Percentiles rank a stretch among this genome's conserved stretches.
Evolutionary conservation across 176 grass and related monocot genomes (phyloP).

Genomic region (Pharus latifolius): DNA sequence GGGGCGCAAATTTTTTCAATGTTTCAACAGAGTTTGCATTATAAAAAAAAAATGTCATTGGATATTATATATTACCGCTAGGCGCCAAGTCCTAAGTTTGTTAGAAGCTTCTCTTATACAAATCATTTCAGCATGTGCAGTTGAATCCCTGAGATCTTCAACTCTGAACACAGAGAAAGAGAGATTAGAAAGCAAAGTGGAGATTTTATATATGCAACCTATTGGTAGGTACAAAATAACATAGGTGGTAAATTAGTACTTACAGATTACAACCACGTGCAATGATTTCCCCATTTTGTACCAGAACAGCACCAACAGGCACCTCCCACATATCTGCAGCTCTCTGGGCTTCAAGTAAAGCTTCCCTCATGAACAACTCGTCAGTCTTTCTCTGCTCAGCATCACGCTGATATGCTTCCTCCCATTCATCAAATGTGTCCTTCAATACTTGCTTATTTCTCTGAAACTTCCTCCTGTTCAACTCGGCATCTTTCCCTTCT

Average conservation of each 20-base stretch:
- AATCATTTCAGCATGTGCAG: slow-evolving; percentile 97
- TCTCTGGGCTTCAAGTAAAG: slow-evolving; percentile 84
- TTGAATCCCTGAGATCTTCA: slow-evolving; percentile 96
- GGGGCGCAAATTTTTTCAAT: not conserved
- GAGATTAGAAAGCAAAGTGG: slow-evolving; percentile 11
- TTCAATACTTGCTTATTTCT: slow-evolving; percentile 73
- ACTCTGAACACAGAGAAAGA: slow-evolving; percentile 48
- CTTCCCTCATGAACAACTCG: slow-evolving; percentile 96
- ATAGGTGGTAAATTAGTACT: slow-evolving; percentile 11
- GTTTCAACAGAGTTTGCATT: not conserved
- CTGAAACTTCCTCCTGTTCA: slow-evolving; percentile 54
- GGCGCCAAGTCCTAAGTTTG: slow-evolving; percentile 76
- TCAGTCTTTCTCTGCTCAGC: slow-evolving; percentile 64
- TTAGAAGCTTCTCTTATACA: slow-evolving; percentile 97
- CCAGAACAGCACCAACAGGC: slow-evolving; percentile 87
- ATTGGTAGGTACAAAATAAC: not conserved
- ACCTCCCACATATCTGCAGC: slow-evolving; percentile 97
- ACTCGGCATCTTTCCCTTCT: slow-evolving; percentile 31
- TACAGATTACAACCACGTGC: slow-evolving; percentile 97
- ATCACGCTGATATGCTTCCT: slow-evolving; percentile 68
- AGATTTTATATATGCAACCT: not conserved
- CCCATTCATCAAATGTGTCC: slow-evolving; percentile 91
- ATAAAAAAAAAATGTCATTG: not conserved
- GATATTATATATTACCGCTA: slow-evolving; percentile 51
- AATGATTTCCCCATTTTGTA: slow-evolving; percentile 83